Evolutionary conservation across 2,329 filamentous ascomycete genomes (phyloP), one percentile per base, ranked within the genome.

Genomic region (Fusarium solani-melongenae): DNA sequence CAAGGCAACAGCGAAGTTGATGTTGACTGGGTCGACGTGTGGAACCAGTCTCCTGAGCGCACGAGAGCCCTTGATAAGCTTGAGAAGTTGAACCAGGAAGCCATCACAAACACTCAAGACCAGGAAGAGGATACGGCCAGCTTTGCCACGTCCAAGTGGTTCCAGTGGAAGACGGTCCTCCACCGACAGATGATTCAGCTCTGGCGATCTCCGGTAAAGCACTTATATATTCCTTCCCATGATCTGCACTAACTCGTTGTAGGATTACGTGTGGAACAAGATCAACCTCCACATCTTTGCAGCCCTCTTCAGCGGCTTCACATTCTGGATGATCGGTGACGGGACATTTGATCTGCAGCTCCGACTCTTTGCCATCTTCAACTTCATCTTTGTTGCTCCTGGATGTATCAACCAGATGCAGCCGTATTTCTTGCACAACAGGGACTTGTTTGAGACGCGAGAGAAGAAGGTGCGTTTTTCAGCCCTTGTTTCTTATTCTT

Each of bases 11-110:
- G 88, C 46, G 85, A 86, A 4, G 84, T 86, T 39, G 38, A 63
- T 0, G 66, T 77, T 17, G 77, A 78, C 51, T 79, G 77, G 78
- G 70, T 71, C 15, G 85, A 92, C 46, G 88, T 92, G 73, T 94
- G 92, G 92, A 84, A 85, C 55, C 86, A 87, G 39, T 93, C 91
- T 0, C 81, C 88, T 2, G 86, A 92, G 72, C 87, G 89, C 69
- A 27, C 65, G 5, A 80, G 83, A 6, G 79, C 83, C 2, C 81
- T 92, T 20, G 78, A 90, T 2, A 80, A 86, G 17, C 61, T 79
- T 27, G 69, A 72, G 17, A 90, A 92, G 76, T 91, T 94, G 41
- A 86, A 90, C 8, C 86, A 92, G 66, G 88, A 89, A 72, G 78
- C 85, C 2, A 34, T 67, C 2, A 44, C 62, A 5, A 38, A 65